These are phyloP conservation scores for Rhodotorula babjevae DNA, from an alignment of 768 basidiomycete genomes.

Conservation along the genomic window DNA sequence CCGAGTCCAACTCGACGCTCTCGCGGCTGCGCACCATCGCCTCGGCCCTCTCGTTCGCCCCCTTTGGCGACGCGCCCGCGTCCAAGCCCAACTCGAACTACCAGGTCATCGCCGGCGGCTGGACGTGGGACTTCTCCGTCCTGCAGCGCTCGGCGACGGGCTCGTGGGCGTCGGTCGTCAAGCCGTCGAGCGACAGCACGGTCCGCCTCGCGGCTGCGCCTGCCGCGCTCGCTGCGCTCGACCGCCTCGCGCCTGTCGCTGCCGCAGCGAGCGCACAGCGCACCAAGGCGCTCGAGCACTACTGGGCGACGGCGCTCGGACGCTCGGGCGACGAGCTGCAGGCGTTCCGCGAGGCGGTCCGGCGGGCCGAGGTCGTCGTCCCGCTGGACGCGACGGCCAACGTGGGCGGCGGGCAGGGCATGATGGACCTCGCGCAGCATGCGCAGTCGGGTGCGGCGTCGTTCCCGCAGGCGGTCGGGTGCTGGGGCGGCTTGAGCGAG, in stretches of 20 bases:
- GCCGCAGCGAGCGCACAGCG: constrained; percentile 12
- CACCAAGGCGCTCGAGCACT: constrained; percentile 9
- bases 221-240: background rate
- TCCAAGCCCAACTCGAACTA: constrained; percentile 19
- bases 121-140: constrained; percentile 13
- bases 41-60: background rate
- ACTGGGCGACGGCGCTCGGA: constrained; percentile 18
- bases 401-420: background rate
- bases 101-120: constrained; percentile 18
- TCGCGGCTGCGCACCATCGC: constrained; percentile 8
- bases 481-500: background rate
- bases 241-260: background rate
- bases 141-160: background rate
- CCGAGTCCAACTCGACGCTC: constrained; percentile 21
- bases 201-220: no score
- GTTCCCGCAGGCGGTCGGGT: constrained; percentile 4
- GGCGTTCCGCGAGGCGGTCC: constrained; percentile 1
- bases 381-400: constrained; percentile 7
- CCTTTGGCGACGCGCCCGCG: constrained; percentile 6
- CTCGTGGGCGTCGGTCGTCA: constrained; percentile 1
- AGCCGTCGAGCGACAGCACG: background rate
- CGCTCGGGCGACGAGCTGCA: background rate
- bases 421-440: background rate
- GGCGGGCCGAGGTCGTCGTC: constrained; percentile 6
- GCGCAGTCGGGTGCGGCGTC: background rate